A percentile compares a stretch with the other conserved stretches of the same genome.
Evolutionary conservation across 129 eudicot species (phyloP).

Genomic region (carrot (Daucus carota)): DH1_v3.0 NC_030388.2:29854001-29854500

Average conservation of each 20-base stretch:
- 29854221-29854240: not conserved
- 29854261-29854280: too few relatives aligned
- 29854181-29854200: not conserved
- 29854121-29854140: not conserved
- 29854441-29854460: constrained; percentile 2
- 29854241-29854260: too few relatives aligned
- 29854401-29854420: not conserved
- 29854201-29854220: not conserved
- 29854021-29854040: too few relatives aligned
- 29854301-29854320: too few relatives aligned
- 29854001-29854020: too few relatives aligned
- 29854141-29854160: not conserved
- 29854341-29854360: not conserved
- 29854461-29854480: constrained; percentile 46
- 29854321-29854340: too few relatives aligned
- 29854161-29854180: not conserved
- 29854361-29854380: too few relatives aligned
- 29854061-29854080: not conserved
- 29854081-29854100: not conserved
- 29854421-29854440: not conserved
- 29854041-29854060: not conserved
- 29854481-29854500: constrained; percentile 48
- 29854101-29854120: not conserved
- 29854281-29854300: too few relatives aligned
- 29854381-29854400: too few relatives aligned